Evolutionary conservation across 148 eudicot genomes (phyloP).

Genomic region (Silene latifolia): DNA sequence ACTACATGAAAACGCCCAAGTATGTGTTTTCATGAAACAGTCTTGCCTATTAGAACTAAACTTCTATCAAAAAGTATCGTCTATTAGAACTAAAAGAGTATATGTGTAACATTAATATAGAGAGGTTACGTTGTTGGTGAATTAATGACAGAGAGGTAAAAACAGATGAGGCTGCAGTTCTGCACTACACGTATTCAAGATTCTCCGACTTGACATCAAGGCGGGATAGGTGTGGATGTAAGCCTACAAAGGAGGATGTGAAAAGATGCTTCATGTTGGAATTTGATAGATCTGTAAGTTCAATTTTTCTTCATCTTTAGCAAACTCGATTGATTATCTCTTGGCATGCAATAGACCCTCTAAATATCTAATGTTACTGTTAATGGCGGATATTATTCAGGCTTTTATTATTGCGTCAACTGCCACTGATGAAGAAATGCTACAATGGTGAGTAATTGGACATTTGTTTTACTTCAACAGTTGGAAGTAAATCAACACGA

Average conservation of each 20-base stretch:
- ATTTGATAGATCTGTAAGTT: conserved; percentile 56
- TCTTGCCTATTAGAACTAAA: too few relatives aligned
- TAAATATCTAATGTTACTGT: not conserved
- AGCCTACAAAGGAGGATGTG: conserved; percentile 58
- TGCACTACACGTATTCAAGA: conserved; percentile 56
- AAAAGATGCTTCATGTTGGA: conserved; percentile 64
- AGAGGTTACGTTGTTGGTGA: not conserved
- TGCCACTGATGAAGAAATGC: conserved; percentile 50
- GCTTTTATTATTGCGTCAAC: conserved; percentile 64
- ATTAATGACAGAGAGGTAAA: conserved; percentile 41
- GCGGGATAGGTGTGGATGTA: conserved; percentile 57
- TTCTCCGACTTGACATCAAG: conserved; percentile 58
- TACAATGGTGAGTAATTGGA: conserved; percentile 37
- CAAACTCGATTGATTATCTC: not conserved
- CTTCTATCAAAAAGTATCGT: not conserved
- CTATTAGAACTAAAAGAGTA: not conserved
- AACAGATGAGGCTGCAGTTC: conserved; percentile 61
- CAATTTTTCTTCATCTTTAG: not conserved
- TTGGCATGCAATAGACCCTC: not conserved
- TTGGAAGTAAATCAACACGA: too few relatives aligned
- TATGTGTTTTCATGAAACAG: too few relatives aligned
- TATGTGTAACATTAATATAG: too few relatives aligned
- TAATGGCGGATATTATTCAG: conserved; percentile 29
- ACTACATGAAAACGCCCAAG: conserved; percentile 55
- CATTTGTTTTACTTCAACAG: not conserved